Evolutionary conservation across 2,329 filamentous ascomycete species (phyloP).

Genomic region (Penicillium occitanis): DNA sequence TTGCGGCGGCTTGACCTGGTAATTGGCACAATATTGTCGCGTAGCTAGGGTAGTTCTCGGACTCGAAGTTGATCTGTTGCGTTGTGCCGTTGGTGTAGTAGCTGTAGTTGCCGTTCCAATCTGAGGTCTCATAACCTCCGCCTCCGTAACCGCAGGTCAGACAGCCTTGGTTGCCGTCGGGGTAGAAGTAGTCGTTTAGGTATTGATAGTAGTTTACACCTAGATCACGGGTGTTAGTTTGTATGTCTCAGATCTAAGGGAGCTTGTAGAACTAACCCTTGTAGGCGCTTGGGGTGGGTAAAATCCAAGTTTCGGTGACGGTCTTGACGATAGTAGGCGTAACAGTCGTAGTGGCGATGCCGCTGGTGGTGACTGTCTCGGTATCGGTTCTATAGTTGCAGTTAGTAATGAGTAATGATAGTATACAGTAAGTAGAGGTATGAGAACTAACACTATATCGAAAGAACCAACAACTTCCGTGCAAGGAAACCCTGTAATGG

Average conservation of each 20-base stretch:
- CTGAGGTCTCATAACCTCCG: constrained; percentile 14
- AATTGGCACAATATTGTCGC: constrained; percentile 11
- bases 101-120: constrained; percentile 19
- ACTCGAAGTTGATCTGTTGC: constrained; percentile 19
- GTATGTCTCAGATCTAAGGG: no score
- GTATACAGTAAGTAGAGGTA: neutral
- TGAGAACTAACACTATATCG: constrained; percentile 1
- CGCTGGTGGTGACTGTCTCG: constrained; percentile 11
- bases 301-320: constrained; percentile 10
- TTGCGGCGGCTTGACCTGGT: neutral
- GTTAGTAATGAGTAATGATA: neutral
- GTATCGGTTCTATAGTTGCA: constrained; percentile 4
- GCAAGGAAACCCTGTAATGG: constrained; percentile 5
- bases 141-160: constrained; percentile 10
- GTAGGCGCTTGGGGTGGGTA: constrained; percentile 11
- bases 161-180: constrained; percentile 13
- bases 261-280: neutral
- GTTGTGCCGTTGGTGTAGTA: constrained; percentile 19
- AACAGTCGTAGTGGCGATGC: neutral
- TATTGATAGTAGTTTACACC: constrained; percentile 18
- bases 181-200: constrained; percentile 17
- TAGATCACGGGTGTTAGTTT: neutral
- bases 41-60: constrained; percentile 15
- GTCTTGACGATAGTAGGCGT: constrained; percentile 6
- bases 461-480: constrained; percentile 6